Conservation (phyloP, 2,329 filamentous ascomycete species). For the Xylaria polymorpha region DNA sequence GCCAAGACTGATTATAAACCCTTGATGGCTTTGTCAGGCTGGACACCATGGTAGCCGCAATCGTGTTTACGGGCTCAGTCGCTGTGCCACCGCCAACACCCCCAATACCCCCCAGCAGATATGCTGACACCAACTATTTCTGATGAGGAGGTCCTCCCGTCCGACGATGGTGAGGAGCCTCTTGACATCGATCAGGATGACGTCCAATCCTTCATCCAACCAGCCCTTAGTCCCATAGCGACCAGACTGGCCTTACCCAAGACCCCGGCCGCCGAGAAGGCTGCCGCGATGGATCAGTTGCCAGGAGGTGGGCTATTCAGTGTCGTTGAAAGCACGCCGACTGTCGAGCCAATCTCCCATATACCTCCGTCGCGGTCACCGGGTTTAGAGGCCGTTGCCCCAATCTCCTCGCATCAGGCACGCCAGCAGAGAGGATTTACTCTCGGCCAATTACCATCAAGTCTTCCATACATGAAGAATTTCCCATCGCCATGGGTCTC, state of each 20-base stretch:
- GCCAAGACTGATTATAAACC: conserved; percentile 24
- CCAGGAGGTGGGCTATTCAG: conserved; percentile 53
- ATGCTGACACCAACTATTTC: conserved; percentile 38
- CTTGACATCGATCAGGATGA: conserved; percentile 64
- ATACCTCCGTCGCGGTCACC: conserved; percentile 22
- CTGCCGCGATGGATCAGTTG: conserved; percentile 62
- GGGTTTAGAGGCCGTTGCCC: conserved; percentile 1
- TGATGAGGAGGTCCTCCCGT: conserved; percentile 44
- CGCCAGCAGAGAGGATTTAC: conserved; percentile 48
- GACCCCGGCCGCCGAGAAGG: conserved; percentile 69
- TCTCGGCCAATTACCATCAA: conserved; percentile 45
- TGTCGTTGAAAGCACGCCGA: conserved; percentile 50
- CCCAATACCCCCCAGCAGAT: conserved; percentile 25
- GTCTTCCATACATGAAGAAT: conserved; percentile 36
- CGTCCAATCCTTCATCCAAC: conserved; percentile 69
- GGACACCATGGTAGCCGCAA: conserved; percentile 42
- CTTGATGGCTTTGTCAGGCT: conserved; percentile 36
- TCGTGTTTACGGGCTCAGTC: conserved; percentile 13
- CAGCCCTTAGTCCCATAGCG: conserved; percentile 67
- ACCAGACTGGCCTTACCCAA: conserved; percentile 65
- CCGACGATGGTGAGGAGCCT: conserved; percentile 52
- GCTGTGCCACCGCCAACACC: conserved; percentile 30
- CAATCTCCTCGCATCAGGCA: conserved; percentile 28
- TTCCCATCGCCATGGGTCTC: conserved; percentile 56
- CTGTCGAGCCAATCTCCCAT: conserved; percentile 37